Conservation (phyloP, 768 basidiomycete genomes). For the Pisolithus tinctorius region DNA sequence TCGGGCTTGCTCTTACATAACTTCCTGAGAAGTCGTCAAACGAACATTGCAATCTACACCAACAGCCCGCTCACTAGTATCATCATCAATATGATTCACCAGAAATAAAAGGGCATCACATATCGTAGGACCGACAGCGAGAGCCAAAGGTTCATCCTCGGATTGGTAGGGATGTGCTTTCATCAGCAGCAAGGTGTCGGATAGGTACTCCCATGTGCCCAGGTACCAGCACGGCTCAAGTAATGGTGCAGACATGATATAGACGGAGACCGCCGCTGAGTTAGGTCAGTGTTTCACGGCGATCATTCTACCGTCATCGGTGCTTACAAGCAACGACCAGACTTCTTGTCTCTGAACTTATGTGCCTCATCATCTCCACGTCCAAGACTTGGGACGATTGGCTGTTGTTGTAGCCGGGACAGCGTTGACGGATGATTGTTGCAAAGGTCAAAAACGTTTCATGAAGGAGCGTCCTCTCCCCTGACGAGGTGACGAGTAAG, state of each 20-base stretch:
- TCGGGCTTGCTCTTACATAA: slow-evolving; percentile 26
- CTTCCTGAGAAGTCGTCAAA: slow-evolving; percentile 11
- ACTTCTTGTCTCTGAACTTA: slow-evolving; percentile 21
- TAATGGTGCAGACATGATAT: slow-evolving; percentile 26
- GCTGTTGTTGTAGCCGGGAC: slow-evolving; percentile 5
- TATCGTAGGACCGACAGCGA: slow-evolving; percentile 43
- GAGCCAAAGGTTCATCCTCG: slow-evolving; percentile 44
- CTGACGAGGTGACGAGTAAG: slow-evolving; percentile 7
- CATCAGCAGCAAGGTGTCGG: slow-evolving; percentile 43
- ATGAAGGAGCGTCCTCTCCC: slow-evolving; percentile 18
- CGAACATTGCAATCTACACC: not conserved
- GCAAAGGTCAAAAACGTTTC: slow-evolving; percentile 32
- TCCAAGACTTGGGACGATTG: slow-evolving; percentile 11
- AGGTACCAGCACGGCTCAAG: slow-evolving; percentile 34
- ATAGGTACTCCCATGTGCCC: slow-evolving; percentile 41
- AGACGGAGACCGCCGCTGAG: slow-evolving; percentile 43
- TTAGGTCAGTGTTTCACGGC: slow-evolving; percentile 1
- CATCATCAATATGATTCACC: slow-evolving; percentile 18
- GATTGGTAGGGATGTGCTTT: slow-evolving; percentile 37
- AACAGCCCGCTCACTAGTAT: slow-evolving; percentile 20
- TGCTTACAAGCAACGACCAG: slow-evolving; percentile 39
- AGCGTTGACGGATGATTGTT: slow-evolving; percentile 17
- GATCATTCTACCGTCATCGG: not conserved
- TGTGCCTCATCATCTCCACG: slow-evolving; percentile 32
- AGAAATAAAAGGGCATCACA: slow-evolving; percentile 43